Evolutionary conservation across 306 rosid genomes (phyloP), one percentile per base, ranked within the genome.

Genomic region (Argentina anserina): DNA sequence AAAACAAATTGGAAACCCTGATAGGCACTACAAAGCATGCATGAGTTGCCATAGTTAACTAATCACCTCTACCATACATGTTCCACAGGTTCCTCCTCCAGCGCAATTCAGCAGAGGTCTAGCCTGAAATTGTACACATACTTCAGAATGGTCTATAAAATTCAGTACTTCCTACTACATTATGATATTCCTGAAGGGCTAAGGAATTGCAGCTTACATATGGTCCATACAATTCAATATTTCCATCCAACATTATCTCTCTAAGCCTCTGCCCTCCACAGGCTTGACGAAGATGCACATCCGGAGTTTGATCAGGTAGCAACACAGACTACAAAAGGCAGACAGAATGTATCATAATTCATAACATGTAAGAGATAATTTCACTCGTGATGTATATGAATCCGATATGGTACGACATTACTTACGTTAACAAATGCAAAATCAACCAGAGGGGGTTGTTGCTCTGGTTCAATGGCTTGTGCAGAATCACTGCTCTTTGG

Each of bases 271-370:
- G 92, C 0, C 99, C 99, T 6, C 99, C 97, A 76, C 81, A 46
- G 26, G 92, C 87, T 72, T 77, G 58, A 45, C 97, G 92, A 70
- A 76, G 84, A 59, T 91, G 97, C 17, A 91, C 80, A 75, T 94
- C 96, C 23, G 95, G 93, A n/a, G 90, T 91, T 74, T 92, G 91
- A 86, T 94, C 97, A 37, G 97, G 99, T 13, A 91, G 92, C 79
- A 94, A 77, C 37, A 89, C 96, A 55, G 99, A 84, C 99, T 94
- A 73, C 3, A 73, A 5, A 17, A 23, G n/a, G 29, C 43, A 56
- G 14, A 33, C 17, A 39, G 33, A 40, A 29, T 13, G 59, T 42
- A 41, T 55, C 53, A 56, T 9, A 28, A 14, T n/a, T n/a, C n/a
- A n/a, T n/a, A n/a, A n/a, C n/a, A n/a, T n/a, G n/a, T n/a, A n/a